These are phyloP conservation scores for Fusarium sacchari DNA, from an alignment of 2,329 filamentous ascomycete genomes.

Conservation along the genomic window DNA sequence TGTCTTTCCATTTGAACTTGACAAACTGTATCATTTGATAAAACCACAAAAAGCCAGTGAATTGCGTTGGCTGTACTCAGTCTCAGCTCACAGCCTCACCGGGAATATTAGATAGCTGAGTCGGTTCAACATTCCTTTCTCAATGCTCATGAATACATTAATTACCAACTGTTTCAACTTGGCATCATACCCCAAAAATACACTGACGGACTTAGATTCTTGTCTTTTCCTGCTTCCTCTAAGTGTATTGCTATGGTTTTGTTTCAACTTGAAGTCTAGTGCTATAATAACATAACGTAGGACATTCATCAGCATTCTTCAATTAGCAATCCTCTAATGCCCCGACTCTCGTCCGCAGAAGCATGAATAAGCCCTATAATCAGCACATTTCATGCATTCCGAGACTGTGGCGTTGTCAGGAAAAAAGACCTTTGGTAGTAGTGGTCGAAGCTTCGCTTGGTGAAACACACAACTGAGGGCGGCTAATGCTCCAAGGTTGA, in stretches of 20 bases:
- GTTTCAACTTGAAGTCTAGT: not conserved
- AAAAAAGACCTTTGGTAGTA: not conserved
- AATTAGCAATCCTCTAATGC: not conserved
- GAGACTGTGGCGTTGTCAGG: slow-evolving; percentile 24
- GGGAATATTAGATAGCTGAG: not conserved
- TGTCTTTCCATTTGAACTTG: not conserved
- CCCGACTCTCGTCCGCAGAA: not conserved
- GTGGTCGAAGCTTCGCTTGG: slow-evolving; percentile 15
- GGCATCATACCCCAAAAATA: not conserved
- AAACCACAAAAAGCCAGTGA: not conserved
- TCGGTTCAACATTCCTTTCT: not conserved
- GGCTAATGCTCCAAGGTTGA: not conserved
- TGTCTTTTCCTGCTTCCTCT: no score
- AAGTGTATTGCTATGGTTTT: not conserved
- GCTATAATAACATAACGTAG: no score
- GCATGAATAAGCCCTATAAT: not conserved
- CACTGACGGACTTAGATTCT: not conserved
- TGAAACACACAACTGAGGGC: slow-evolving; percentile 35
- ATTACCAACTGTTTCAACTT: not conserved
- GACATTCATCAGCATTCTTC: not conserved
- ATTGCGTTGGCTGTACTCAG: not conserved
- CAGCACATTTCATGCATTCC: not conserved
- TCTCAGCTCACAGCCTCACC: not conserved
- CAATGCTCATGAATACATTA: not conserved
- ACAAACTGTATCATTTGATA: not conserved